Evolutionary conservation across 345 rosid species (phyloP), one percentile per base, ranked within the genome.

Genomic region (Pseudoturritis turrita): DNA sequence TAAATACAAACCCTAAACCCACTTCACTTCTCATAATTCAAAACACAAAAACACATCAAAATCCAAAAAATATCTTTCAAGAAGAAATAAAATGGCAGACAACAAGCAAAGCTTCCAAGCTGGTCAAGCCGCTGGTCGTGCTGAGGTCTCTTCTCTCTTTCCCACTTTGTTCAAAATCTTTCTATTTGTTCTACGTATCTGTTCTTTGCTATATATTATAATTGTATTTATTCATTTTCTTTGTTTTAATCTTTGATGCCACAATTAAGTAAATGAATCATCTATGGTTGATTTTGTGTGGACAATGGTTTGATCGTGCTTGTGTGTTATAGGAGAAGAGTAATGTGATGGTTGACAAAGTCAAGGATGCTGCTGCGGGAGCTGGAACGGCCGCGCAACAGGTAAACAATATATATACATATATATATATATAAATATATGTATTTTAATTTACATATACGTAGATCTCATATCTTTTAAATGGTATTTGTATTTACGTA

Each of bases 311-410:
- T 17, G 17, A 33, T 65, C 3, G 19, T 43, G 7, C 18, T 5
- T 43, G 7, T 14, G 36, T 33, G 37, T 33, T 41, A 35, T 73
- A 91, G 96, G 96, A 88, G 78, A 89, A 85, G 81, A 45, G 72
- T 29, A 62, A 83, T 71, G 72, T 46, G 77, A 10, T 88, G 79
- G 25, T 84, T 75, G 92, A 83, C 66, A 84, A 53, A 60, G 80
- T 82, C 7, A 59, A 67, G 67, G 61, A 70, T 73, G 85, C 86
- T 37, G 92, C 87, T 53, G 73, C 81, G 66, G 74, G 83, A 19
- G 84, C 91, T 0, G 74, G 46, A 83, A 84, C 81, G 4, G 62
- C 89, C 18, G 36, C 80, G 0, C 79, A 74, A 77, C 73, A 80
- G 71, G 98, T 91, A 68, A 28, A 15, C 52, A n/a, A 3, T 31